Evolutionary conservation across 805 yeast genomes (phyloP).

Genomic region (Isabelozyma heimii): DNA sequence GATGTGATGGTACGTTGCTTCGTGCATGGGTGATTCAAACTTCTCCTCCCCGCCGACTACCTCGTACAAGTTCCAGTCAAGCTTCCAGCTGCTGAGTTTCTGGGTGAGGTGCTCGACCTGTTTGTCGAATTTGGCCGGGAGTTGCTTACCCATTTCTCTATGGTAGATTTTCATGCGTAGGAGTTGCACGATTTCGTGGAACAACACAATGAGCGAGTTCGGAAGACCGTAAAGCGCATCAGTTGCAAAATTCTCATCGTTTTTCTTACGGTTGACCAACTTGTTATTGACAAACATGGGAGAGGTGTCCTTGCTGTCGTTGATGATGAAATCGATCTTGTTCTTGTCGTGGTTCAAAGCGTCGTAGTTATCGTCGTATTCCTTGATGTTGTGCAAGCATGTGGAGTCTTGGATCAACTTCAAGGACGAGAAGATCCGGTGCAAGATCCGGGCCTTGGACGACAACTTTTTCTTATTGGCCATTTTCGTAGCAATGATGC

Average conservation of each 20-base stretch:
- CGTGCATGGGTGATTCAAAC: constrained; percentile 55
- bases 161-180: constrained; percentile 61
- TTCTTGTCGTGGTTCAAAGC: constrained; percentile 30
- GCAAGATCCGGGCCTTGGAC: constrained; percentile 72
- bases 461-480: constrained; percentile 60
- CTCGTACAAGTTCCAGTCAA: constrained; percentile 66
- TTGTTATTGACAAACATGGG: constrained; percentile 42
- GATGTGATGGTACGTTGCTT: constrained; percentile 76
- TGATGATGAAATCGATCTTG: constrained; percentile 19
- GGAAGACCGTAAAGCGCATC: constrained; percentile 86
- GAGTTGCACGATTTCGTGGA: constrained; percentile 68
- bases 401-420: constrained; percentile 79
- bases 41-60: constrained; percentile 16
- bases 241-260: constrained; percentile 62
- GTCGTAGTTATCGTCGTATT: constrained; percentile 28
- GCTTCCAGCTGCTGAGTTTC: constrained; percentile 60
- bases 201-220: constrained; percentile 68
- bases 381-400: constrained; percentile 38
- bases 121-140: constrained; percentile 20
- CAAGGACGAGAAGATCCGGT: constrained; percentile 72
- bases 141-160: constrained; percentile 33
- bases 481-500: constrained; percentile 69
- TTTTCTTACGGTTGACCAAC: constrained; percentile 44
- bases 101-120: constrained; percentile 33
- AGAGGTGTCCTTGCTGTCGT: constrained; percentile 21